Percentiles rank a stretch among this genome's conserved stretches.
Conservation (phyloP, 495 filamentous ascomycete species). For the Neurospora sublineolata region DNA sequence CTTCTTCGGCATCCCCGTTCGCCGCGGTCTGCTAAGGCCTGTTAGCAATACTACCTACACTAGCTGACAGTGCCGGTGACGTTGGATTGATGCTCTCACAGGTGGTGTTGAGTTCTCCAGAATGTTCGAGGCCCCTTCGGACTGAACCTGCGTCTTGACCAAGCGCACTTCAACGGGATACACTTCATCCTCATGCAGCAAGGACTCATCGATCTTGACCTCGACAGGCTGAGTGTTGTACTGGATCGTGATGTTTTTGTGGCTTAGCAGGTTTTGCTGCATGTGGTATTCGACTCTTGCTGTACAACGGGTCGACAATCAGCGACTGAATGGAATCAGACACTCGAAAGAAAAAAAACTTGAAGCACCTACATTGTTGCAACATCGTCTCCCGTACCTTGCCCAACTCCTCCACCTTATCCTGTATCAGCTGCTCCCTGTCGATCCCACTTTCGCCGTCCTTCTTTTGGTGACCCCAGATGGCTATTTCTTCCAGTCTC, state of each 20-base stretch:
- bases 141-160: constrained; percentile 22
- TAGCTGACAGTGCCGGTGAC: neutral
- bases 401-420: constrained; percentile 9
- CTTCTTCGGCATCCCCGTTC: constrained; percentile 15
- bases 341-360: no score
- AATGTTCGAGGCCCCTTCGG: neutral
- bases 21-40: constrained; percentile 15
- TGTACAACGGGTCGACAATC: constrained; percentile 6
- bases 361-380: constrained; percentile 6
- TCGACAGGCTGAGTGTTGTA: constrained; percentile 37
- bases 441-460: constrained; percentile 7
- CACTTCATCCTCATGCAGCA: constrained; percentile 29
- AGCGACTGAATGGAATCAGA: neutral
- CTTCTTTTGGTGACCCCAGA: constrained; percentile 5
- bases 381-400: constrained; percentile 7
- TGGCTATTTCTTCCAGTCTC: constrained; percentile 12
- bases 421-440: constrained; percentile 9
- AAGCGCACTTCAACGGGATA: constrained; percentile 42
- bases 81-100: neutral
- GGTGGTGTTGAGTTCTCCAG: neutral
- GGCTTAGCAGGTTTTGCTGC: constrained; percentile 15
- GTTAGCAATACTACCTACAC: constrained; percentile 20
- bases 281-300: constrained; percentile 28
- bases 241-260: constrained; percentile 32
- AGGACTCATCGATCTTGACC: constrained; percentile 31